These are phyloP conservation scores for Imleria badia DNA, from an alignment of 768 basidiomycete genomes.

Conservation along the genomic window DNA sequence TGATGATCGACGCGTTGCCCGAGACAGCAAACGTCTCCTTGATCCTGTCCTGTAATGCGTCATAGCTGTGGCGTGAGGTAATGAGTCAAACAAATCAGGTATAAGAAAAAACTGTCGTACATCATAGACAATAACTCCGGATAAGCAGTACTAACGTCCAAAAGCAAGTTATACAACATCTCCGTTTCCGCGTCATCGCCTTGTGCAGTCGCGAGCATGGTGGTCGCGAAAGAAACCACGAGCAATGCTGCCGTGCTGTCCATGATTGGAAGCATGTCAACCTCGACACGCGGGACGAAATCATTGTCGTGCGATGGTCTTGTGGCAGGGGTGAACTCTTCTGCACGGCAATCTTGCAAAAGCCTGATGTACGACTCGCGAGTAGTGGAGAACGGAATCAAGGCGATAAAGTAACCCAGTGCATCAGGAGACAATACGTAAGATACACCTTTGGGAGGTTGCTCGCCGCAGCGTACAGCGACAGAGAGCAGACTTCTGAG, in stretches of 20 bases:
- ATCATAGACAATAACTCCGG: slow-evolving; percentile 72
- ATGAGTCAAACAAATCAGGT: slow-evolving; percentile 3
- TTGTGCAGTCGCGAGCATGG: slow-evolving; percentile 73
- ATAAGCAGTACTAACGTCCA: slow-evolving; percentile 63
- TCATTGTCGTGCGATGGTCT: slow-evolving; percentile 41
- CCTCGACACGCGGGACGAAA: slow-evolving; percentile 52
- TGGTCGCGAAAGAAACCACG: slow-evolving; percentile 69
- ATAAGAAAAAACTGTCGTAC: slow-evolving; percentile 46
- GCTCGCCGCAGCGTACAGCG: slow-evolving; percentile 47
- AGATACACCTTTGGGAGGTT: slow-evolving; percentile 39
- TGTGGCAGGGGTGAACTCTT: slow-evolving; percentile 41
- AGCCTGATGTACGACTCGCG: slow-evolving; percentile 55
- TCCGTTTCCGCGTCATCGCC: slow-evolving; percentile 81
- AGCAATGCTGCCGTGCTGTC: slow-evolving; percentile 70
- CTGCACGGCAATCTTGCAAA: slow-evolving; percentile 61
- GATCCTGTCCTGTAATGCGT: slow-evolving; percentile 72
- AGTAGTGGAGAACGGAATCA: slow-evolving; percentile 67
- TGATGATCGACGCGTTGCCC: slow-evolving; percentile 69
- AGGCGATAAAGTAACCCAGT: slow-evolving; percentile 76
- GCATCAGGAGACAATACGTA: slow-evolving; percentile 56
- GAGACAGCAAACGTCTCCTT: slow-evolving; percentile 70
- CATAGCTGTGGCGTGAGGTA: slow-evolving; percentile 51
- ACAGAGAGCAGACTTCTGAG: slow-evolving; percentile 64
- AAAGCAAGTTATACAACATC: slow-evolving; percentile 73
- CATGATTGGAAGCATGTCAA: slow-evolving; percentile 57